phyloP scores from a whole-genome alignment of 2,329 filamentous ascomycete species.

The Xylariaceae sp. region DNA sequence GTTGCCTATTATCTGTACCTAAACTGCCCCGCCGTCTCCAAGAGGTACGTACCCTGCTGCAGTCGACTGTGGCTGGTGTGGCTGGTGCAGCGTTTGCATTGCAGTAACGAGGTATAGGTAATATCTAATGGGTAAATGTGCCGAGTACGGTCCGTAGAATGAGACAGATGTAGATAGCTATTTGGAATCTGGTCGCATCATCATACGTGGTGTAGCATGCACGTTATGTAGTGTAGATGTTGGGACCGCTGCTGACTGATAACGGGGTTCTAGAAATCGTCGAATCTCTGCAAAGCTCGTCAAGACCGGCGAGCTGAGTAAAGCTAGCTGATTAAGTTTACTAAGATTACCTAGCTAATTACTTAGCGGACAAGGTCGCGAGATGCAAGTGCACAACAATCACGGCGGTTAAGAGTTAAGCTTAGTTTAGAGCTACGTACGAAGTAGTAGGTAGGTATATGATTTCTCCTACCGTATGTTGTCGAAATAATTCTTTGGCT shows the following conservation, averaged over 20 bases:
- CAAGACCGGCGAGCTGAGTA: conserved; percentile 19
- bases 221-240: neutral
- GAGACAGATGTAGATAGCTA: no score
- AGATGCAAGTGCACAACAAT: neutral
- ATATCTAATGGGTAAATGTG: no score
- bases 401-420: no score
- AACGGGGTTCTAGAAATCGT: neutral
- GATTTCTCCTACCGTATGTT: no score
- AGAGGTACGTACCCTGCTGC: neutral
- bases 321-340: conserved; percentile 11
- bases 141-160: no score
- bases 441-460: no score
- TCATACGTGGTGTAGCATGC: neutral
- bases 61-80: conserved; percentile 11
- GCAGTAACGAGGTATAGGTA: no score
- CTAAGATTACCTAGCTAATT: conserved; percentile 4
- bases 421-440: no score
- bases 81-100: neutral
- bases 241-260: no score
- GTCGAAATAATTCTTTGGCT: no score
- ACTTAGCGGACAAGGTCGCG: no score
- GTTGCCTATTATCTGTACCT: neutral
- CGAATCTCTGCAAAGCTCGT: conserved; percentile 15
- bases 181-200: neutral
- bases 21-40: conserved; percentile 2